Conservation (phyloP, 176 grass and related monocot species). For the Phoenix roebelenii region DNA sequence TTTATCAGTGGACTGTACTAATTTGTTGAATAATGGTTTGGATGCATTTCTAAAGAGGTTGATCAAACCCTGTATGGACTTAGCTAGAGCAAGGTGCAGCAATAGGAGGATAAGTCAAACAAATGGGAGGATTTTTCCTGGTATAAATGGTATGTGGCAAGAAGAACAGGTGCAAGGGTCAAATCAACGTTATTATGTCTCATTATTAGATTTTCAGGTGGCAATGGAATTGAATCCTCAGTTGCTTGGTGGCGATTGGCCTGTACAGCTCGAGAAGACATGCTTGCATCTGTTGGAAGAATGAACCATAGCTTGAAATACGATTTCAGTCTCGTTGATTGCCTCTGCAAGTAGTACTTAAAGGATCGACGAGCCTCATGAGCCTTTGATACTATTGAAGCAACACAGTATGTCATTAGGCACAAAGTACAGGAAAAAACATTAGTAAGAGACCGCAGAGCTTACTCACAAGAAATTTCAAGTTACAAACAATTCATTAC, state of each 20-base stretch:
- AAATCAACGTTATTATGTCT: slow-evolving; percentile 19
- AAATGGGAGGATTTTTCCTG: slow-evolving; percentile 18
- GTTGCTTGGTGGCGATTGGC: slow-evolving; percentile 52
- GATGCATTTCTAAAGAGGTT: slow-evolving; percentile 56
- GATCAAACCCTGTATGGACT: slow-evolving; percentile 52
- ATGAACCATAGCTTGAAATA: slow-evolving; percentile 1
- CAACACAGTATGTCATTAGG: neutral
- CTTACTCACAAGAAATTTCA: neutral
- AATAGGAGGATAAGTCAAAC: slow-evolving; percentile 23
- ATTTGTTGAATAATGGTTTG: slow-evolving; percentile 50
- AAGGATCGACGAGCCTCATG: neutral
- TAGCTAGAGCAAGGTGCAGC: slow-evolving; percentile 34
- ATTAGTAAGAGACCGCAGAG: neutral
- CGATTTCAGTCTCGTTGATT: neutral
- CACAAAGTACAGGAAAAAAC: neutral
- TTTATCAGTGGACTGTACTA: slow-evolving; percentile 24
- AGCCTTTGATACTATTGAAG: slow-evolving; percentile 4
- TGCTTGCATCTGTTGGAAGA: slow-evolving; percentile 9
- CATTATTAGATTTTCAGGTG: slow-evolving; percentile 39
- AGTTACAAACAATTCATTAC: neutral
- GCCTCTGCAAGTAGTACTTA: neutral
- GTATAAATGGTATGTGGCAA: slow-evolving; percentile 18
- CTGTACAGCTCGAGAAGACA: slow-evolving; percentile 49
- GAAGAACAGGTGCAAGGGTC: slow-evolving; percentile 4
- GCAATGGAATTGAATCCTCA: slow-evolving; percentile 42